These are phyloP conservation scores for Annulohypoxylon nitens DNA, from an alignment of 495 filamentous ascomycete genomes.

Conservation along the genomic window DNA sequence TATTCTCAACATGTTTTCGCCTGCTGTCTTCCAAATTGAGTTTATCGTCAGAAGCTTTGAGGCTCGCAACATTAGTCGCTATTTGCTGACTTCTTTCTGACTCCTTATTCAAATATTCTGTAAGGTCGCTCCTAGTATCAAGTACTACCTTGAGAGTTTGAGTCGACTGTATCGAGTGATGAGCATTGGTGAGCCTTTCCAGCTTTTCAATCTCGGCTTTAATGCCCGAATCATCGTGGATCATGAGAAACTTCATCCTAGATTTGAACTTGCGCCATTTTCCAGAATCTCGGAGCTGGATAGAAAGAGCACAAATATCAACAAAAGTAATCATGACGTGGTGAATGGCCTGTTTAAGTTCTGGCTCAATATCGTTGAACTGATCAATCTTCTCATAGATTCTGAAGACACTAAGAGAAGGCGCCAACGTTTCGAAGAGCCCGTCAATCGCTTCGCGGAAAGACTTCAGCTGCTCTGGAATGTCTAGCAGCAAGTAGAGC, in stretches of 20 bases:
- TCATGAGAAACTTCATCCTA: constrained; percentile 34
- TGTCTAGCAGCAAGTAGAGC: constrained; percentile 44
- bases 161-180: constrained; percentile 10
- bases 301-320: constrained; percentile 45
- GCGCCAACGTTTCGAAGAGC: constrained; percentile 45
- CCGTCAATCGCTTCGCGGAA: constrained; percentile 46
- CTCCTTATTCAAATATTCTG: constrained; percentile 4
- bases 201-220: constrained; percentile 9
- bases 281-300: constrained; percentile 39
- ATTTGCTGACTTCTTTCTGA: constrained; percentile 10
- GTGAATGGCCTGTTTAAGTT: constrained; percentile 36
- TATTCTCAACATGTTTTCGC: constrained; percentile 2
- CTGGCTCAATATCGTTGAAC: constrained; percentile 38
- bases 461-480: constrained; percentile 44
- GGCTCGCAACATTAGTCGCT: constrained; percentile 3
- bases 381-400: constrained; percentile 50
- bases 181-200: constrained; percentile 2
- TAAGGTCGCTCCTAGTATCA: constrained; percentile 4
- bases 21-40: neutral
- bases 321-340: constrained; percentile 49
- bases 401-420: constrained; percentile 43
- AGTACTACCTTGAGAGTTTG: constrained; percentile 3
- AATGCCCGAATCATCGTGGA: neutral
- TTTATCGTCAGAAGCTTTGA: constrained; percentile 3
- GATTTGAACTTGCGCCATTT: constrained; percentile 43